Evolutionary conservation across 208 protist species (phyloP), one percentile per base, ranked within the genome.

Genomic region (Wallacemonas sp.): DNA sequence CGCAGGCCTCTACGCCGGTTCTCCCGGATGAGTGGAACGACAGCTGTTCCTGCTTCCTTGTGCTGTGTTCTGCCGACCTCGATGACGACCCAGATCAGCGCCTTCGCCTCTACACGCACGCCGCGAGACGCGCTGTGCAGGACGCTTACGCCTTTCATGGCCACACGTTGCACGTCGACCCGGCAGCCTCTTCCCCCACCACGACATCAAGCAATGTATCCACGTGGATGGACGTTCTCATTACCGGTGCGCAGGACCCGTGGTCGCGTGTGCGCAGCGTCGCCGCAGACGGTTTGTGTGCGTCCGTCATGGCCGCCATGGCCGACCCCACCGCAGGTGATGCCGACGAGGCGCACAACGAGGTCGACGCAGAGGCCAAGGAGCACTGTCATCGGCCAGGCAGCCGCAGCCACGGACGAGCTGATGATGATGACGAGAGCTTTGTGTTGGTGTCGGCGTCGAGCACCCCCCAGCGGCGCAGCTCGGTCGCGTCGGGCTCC

Each of bases 201-300:
- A 26, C 50, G 22, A 8, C 34, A 17, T 24, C 34, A 19, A 27
- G n/a, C 41, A 30, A 52, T 36, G 22, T 60, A 10, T 37, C 68
- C 42, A 24, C 42, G 34, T 76, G 73, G 78, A 24, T 68, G 9
- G 63, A 78, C 15, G 64, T 84, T 1, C 70, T 93, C 44, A 68
- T 93, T 48, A 68, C 75, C 24, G 87, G 83, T 3, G 78, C 76
- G n/a, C 75, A 82, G 27, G 87, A 93, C 62, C 62, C 79, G 46
- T 90, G 83, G 83, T 93, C 87, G 24, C 70, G 78, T 38, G 76
- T 89, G 38, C 81, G 81, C 1, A 55, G 68, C 38, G 44, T 79
- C 67, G 33, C 39, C 42, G 27, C 58, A 46, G 45, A 62, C 67
- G 29, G 58, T 39, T 10, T 79, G 63, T 38, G 39, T 66, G 45